Percentiles rank a stretch among this genome's conserved stretches.
Conservation (phyloP, 75 land plant genomes). For the Selaginella tamariscina region DNA sequence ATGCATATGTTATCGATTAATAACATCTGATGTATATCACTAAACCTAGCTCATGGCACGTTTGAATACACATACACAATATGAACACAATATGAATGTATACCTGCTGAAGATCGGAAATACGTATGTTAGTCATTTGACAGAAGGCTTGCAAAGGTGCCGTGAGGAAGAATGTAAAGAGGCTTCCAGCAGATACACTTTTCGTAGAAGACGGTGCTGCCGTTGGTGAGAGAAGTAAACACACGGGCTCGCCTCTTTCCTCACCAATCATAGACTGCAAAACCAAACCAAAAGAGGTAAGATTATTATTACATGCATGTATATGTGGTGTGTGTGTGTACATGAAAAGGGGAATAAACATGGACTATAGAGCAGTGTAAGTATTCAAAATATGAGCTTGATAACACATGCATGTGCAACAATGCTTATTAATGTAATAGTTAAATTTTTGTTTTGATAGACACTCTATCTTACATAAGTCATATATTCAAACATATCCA, state of each 20-base stretch:
- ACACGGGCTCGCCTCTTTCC: slow-evolving; percentile 78
- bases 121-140: slow-evolving; percentile 41
- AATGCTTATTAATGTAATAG: too few species aligned
- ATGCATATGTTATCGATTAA: not conserved
- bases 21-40: too few species aligned
- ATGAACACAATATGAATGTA: slow-evolving; percentile 9
- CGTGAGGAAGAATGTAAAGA: slow-evolving; percentile 84
- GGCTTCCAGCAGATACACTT: slow-evolving; percentile 44
- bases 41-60: too few species aligned
- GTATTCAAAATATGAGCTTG: too few species aligned
- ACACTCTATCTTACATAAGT: too few species aligned
- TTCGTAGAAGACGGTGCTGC: slow-evolving; percentile 16
- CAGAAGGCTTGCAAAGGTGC: slow-evolving; percentile 83
- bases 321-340: too few species aligned
- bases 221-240: slow-evolving; percentile 67
- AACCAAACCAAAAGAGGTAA: not conserved
- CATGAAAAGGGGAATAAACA: not conserved
- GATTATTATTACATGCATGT: not conserved
- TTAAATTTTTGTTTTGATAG: too few species aligned
- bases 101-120: slow-evolving; percentile 33
- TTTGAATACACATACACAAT: too few species aligned
- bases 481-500: too few species aligned
- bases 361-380: too few species aligned
- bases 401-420: too few species aligned
- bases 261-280: slow-evolving; percentile 62